A percentile compares a stretch with the other conserved stretches of the same genome.
Evolutionary conservation across 768 basidiomycete species (phyloP).

Genomic region (Mycena filopes): DNA sequence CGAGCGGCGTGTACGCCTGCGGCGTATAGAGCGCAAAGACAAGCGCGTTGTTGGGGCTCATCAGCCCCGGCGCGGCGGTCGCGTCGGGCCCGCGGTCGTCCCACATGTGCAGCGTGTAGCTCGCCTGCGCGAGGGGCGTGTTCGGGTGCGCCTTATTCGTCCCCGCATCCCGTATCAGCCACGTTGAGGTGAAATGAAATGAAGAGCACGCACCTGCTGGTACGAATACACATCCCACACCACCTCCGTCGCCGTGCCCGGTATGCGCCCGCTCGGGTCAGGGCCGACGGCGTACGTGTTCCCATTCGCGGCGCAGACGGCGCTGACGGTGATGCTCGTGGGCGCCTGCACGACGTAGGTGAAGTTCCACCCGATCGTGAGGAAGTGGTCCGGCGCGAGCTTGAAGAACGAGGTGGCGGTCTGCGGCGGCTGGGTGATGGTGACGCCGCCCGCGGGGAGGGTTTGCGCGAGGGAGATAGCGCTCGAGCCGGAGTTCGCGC

Average conservation of each 20-base stretch:
- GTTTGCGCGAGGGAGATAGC: constrained; percentile 54
- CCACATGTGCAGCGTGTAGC: constrained; percentile 83
- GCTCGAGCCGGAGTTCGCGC: constrained; percentile 8
- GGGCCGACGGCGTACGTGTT: constrained; percentile 92
- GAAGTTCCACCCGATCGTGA: constrained; percentile 95
- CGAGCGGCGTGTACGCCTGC: constrained; percentile 71
- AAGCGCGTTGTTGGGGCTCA: constrained; percentile 75
- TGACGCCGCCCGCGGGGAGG: constrained; percentile 69
- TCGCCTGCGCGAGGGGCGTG: constrained; percentile 77
- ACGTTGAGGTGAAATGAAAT: neutral
- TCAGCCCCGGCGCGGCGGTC: constrained; percentile 66
- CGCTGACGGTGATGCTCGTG: constrained; percentile 80
- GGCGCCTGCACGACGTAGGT: constrained; percentile 79
- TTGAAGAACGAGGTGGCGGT: constrained; percentile 89
- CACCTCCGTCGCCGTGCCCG: constrained; percentile 75
- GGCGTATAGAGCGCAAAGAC: constrained; percentile 90
- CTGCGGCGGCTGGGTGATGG: constrained; percentile 83
- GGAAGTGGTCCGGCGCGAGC: constrained; percentile 75
- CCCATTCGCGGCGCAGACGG: constrained; percentile 85
- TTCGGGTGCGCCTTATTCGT: constrained; percentile 50
- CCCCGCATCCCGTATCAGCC: neutral
- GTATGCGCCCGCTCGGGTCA: constrained; percentile 70
- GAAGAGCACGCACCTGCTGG: constrained; percentile 49
- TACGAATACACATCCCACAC: constrained; percentile 87
- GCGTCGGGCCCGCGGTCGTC: constrained; percentile 82